phyloP scores from a whole-genome alignment of 1,139 yeast genomes.

The Blastobotrys malaysiensis region DNA sequence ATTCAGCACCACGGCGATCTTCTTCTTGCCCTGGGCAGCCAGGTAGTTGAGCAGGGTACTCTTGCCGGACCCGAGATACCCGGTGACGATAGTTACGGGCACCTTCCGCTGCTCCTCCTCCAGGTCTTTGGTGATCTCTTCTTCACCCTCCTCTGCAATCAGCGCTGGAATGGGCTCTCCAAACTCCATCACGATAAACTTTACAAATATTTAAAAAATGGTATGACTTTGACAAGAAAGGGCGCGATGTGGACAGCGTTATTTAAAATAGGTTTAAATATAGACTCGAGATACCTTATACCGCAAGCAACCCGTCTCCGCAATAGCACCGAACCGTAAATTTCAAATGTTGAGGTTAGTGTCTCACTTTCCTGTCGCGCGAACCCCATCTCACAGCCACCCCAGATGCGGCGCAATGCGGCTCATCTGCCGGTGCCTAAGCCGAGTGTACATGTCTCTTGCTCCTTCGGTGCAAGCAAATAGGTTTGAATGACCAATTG shows the following conservation, averaged over 20 bases:
- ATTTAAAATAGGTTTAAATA: neutral
- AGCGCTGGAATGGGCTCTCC: conserved; percentile 7
- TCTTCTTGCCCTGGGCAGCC: conserved; percentile 61
- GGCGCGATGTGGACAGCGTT: neutral
- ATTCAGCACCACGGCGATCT: conserved; percentile 83
- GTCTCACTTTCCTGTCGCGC: neutral
- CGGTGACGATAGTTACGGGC: conserved; percentile 91
- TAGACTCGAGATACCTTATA: neutral
- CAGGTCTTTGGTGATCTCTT: neutral
- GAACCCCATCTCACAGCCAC: neutral
- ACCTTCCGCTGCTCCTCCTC: conserved; percentile 40
- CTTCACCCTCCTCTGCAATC: conserved; percentile 2
- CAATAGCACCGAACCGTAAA: neutral
- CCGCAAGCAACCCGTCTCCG: neutral
- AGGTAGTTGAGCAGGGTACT: conserved; percentile 66
- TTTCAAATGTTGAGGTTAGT: neutral
- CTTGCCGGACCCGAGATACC: conserved; percentile 93
- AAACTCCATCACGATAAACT: conserved; percentile 1
- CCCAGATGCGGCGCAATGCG: neutral
- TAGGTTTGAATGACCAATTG: too few species aligned
- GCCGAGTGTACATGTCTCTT: too few species aligned
- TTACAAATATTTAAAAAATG: neutral
- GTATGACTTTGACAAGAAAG: neutral
- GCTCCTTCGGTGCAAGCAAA: too few species aligned
- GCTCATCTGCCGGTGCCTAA: too few species aligned